These are phyloP conservation scores for Lathyrus oleraceus DNA, from an alignment of 306 rosid genomes.

Conservation along the genomic window DNA sequence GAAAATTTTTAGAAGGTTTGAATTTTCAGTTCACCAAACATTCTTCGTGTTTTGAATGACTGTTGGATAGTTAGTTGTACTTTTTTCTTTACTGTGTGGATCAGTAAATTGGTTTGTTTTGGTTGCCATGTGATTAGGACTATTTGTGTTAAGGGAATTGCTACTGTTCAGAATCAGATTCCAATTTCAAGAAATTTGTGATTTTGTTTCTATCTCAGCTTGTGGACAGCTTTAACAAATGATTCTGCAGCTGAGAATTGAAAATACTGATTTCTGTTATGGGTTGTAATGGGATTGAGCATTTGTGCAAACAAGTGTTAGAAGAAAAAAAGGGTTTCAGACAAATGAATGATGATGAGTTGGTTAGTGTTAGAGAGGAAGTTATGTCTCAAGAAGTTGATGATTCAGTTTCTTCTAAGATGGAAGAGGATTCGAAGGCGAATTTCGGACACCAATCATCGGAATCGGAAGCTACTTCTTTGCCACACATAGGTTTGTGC, in stretches of 20 bases:
- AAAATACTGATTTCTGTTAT: conserved; percentile 29
- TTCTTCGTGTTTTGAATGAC: conserved; percentile 43
- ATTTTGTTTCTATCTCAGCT: conserved; percentile 6
- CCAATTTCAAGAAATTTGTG: conserved; percentile 15
- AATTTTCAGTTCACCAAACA: conserved; percentile 46
- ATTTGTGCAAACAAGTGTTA: conserved; percentile 26
- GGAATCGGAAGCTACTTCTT: conserved; percentile 36
- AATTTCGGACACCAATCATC: conserved; percentile 16
- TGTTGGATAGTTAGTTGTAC: conserved; percentile 25
- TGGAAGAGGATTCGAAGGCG: conserved; percentile 24
- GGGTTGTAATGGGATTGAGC: conserved; percentile 53
- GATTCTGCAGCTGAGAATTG: conserved; percentile 10
- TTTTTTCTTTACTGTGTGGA: neutral
- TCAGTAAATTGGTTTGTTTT: neutral
- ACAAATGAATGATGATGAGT: conserved; percentile 34
- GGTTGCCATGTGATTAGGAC: neutral
- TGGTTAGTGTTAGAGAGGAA: conserved; percentile 2
- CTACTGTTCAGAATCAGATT: conserved; percentile 27
- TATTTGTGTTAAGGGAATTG: neutral
- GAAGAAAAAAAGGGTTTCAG: conserved; percentile 36
- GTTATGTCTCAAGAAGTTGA: conserved; percentile 23
- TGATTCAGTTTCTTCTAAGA: conserved; percentile 37
- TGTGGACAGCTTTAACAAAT: neutral
- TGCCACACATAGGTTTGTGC: conserved; percentile 55
- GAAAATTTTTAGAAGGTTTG: conserved; percentile 19